phyloP scores from a whole-genome alignment of 441 rosid species.

The Mallotus repandus region DNA sequence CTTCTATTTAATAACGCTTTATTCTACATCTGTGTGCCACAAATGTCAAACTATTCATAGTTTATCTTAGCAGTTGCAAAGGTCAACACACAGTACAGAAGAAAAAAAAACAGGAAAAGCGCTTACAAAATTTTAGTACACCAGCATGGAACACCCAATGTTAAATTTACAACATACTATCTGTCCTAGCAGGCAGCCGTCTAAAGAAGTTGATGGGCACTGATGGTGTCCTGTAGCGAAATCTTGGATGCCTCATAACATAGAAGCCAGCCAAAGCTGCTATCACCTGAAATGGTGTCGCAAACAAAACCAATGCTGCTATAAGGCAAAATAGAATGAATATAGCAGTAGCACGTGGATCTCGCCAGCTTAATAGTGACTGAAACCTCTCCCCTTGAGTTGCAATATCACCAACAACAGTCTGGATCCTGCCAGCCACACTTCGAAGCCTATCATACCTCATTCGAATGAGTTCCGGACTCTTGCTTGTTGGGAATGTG shows the following conservation, averaged over 20 bases:
- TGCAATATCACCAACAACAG: conserved; percentile 87
- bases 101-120: conserved; percentile 4
- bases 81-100: neutral
- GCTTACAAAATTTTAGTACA: conserved; percentile 15
- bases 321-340: conserved; percentile 66
- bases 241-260: conserved; percentile 87
- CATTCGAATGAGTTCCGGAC: conserved; percentile 68
- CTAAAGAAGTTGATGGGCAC: conserved; percentile 92
- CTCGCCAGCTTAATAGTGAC: conserved; percentile 90
- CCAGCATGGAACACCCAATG: conserved; percentile 12
- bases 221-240: conserved; percentile 74
- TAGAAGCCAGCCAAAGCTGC: conserved; percentile 80
- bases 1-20: neutral
- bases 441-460: conserved; percentile 91
- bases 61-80: neutral
- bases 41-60: conserved; percentile 14
- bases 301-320: conserved; percentile 74
- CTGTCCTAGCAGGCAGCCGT: conserved; percentile 77
- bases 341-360: conserved; percentile 79
- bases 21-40: conserved; percentile 6
- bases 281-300: conserved; percentile 81
- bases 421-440: conserved; percentile 87
- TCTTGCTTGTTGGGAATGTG: conserved; percentile 75
- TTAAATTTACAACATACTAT: conserved; percentile 64
- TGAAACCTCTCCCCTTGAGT: conserved; percentile 89